Conservation (phyloP, 208 protist species). For the Wallacemonas rigidus region DNA sequence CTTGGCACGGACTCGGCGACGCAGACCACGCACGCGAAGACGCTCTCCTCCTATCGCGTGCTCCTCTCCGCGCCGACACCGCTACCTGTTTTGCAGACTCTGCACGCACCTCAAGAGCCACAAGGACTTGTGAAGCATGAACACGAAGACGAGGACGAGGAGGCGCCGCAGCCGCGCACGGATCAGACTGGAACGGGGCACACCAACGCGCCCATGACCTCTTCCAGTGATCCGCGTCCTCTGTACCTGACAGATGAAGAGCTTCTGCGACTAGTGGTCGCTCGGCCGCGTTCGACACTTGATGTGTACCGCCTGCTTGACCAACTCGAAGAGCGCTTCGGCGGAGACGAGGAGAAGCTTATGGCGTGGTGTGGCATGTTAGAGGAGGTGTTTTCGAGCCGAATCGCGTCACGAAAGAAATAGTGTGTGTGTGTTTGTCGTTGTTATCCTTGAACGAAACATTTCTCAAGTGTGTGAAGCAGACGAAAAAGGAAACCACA, state of each 20-base stretch:
- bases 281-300: slow-evolving; percentile 40
- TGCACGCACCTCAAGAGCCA: neutral
- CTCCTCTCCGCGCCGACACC: slow-evolving; percentile 3
- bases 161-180: neutral
- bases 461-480: no score
- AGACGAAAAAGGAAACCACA: no score
- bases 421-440: neutral
- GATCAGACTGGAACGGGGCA: no score
- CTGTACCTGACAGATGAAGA: slow-evolving; percentile 45
- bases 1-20: neutral
- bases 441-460: no score
- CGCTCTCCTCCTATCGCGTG: slow-evolving; percentile 9
- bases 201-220: neutral
- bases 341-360: slow-evolving; percentile 45
- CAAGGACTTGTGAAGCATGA: neutral
- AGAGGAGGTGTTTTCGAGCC: neutral
- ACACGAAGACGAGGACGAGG: slow-evolving; percentile 12
- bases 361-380: slow-evolving; percentile 10
- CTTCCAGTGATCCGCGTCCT: neutral
- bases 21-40: neutral
- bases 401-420: neutral
- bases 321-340: slow-evolving; percentile 42
- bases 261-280: slow-evolving; percentile 64
- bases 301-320: slow-evolving; percentile 74
- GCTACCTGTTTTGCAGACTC: neutral